A percentile compares a stretch with the other conserved stretches of the same genome.
Evolutionary conservation across 441 rosid species (phyloP).

Genomic region (Gossypium davidsonii): DNA sequence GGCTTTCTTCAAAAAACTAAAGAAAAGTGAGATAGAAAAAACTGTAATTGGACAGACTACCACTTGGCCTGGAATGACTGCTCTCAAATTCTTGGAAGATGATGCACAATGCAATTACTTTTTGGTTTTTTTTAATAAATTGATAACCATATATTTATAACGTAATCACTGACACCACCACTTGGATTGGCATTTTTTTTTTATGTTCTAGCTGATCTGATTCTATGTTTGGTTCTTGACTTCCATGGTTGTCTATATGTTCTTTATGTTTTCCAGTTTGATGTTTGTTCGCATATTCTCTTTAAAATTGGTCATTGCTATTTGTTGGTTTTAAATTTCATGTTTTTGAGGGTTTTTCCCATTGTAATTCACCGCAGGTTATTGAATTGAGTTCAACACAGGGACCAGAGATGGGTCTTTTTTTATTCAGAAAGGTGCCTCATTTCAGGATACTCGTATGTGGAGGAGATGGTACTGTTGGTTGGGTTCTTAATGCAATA

Average conservation of each 20-base stretch:
- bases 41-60: neutral
- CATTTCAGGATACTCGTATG: conserved; percentile 94
- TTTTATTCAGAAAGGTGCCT: conserved; percentile 83
- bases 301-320: conserved; percentile 13
- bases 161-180: neutral
- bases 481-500: conserved; percentile 91
- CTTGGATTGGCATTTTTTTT: neutral
- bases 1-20: neutral
- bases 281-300: conserved; percentile 15
- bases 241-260: neutral
- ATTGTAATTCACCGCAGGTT: conserved; percentile 43
- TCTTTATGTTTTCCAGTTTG: neutral
- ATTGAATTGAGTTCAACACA: conserved; percentile 78
- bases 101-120: neutral
- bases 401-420: conserved; percentile 91
- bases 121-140: neutral
- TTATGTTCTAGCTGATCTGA: neutral
- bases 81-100: neutral
- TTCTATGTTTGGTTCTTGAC: conserved; percentile 4
- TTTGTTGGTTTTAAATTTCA: neutral
- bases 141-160: neutral
- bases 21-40: neutral
- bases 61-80: neutral
- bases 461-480: conserved; percentile 98
- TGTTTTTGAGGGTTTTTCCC: conserved; percentile 14